Conservation (phyloP, 1,139 yeast species). For the Hansenula anomala region DNA sequence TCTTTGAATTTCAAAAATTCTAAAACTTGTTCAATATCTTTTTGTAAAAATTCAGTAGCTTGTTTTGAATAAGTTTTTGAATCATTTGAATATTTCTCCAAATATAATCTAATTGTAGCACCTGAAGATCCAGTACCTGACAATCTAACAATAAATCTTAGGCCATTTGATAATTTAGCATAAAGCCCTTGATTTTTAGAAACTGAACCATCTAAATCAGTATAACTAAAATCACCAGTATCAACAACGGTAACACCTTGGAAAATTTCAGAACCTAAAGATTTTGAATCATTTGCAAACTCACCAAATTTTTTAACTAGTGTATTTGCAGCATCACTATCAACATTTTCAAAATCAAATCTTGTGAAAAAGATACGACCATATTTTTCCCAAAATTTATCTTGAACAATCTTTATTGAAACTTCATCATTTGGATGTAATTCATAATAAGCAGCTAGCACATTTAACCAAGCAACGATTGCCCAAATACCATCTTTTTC, state of each 20-base stretch:
- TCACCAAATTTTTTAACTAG: slow-evolving; percentile 56
- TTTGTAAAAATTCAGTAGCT: slow-evolving; percentile 68
- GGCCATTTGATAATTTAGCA: slow-evolving; percentile 76
- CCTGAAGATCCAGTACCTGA: slow-evolving; percentile 99
- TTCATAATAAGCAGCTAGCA: slow-evolving; percentile 73
- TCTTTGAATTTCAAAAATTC: slow-evolving; percentile 68
- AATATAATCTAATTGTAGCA: slow-evolving; percentile 90
- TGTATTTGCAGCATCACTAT: slow-evolving; percentile 67
- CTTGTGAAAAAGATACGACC: slow-evolving; percentile 98
- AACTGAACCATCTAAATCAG: slow-evolving; percentile 91
- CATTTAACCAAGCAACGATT: slow-evolving; percentile 92
- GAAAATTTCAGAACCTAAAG: slow-evolving; percentile 38
- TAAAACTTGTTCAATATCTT: slow-evolving; percentile 61
- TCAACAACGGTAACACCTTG: slow-evolving; percentile 48
- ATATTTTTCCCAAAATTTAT: slow-evolving; percentile 83
- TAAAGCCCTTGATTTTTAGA: slow-evolving; percentile 90
- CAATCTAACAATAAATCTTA: slow-evolving; percentile 83
- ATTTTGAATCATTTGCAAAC: slow-evolving; percentile 35
- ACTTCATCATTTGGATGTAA: slow-evolving; percentile 52
- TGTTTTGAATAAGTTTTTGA: slow-evolving; percentile 39
- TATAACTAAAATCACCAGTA: slow-evolving; percentile 87
- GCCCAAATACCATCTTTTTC: slow-evolving; percentile 99
- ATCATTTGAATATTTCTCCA: slow-evolving; percentile 78
- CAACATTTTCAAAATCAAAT: slow-evolving; percentile 86
- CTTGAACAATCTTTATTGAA: slow-evolving; percentile 76